These are phyloP conservation scores for Kingdonia uniflora DNA, from an alignment of 164 flowering plant species.

Conservation along the genomic window DNA sequence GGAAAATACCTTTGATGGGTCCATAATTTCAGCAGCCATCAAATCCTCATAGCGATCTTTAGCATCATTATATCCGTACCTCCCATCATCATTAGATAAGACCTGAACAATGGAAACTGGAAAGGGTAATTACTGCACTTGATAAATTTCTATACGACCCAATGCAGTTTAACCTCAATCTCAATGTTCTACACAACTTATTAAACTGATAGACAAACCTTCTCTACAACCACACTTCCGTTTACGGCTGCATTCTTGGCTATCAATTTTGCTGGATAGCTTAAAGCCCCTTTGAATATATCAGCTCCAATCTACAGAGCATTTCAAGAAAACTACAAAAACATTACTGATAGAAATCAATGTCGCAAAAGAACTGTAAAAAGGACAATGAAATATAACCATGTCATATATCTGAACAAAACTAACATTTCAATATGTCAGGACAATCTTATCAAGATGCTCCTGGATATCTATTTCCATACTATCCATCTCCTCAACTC, in stretches of 20 bases:
- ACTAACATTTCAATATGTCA: no score
- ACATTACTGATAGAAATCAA: background rate
- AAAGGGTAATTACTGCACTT: background rate
- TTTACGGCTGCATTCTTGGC: slow-evolving; percentile 82
- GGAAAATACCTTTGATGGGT: slow-evolving; percentile 76
- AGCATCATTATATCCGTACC: slow-evolving; percentile 81
- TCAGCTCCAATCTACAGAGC: slow-evolving; percentile 76
- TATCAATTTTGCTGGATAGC: slow-evolving; percentile 58
- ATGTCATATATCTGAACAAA: no score
- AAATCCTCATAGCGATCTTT: slow-evolving; percentile 61
- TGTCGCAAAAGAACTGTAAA: no score
- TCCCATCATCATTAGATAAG: slow-evolving; percentile 32
- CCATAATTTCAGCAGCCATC: slow-evolving; percentile 68
- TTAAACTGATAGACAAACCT: slow-evolving; percentile 45
- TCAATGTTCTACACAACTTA: background rate
- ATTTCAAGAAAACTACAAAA: background rate
- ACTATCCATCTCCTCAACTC: no score
- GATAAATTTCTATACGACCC: no score
- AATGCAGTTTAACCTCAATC: no score
- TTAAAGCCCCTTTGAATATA: slow-evolving; percentile 64
- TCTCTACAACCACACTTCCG: slow-evolving; percentile 56
- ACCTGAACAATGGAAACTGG: slow-evolving; percentile 32
- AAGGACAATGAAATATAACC: no score
- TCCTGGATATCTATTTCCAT: no score
- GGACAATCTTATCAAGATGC: no score